A percentile compares a stretch with the other conserved stretches of the same genome.
Conservation (phyloP, 2,329 filamentous ascomycete genomes). For the Colletotrichum coccodes region DNA sequence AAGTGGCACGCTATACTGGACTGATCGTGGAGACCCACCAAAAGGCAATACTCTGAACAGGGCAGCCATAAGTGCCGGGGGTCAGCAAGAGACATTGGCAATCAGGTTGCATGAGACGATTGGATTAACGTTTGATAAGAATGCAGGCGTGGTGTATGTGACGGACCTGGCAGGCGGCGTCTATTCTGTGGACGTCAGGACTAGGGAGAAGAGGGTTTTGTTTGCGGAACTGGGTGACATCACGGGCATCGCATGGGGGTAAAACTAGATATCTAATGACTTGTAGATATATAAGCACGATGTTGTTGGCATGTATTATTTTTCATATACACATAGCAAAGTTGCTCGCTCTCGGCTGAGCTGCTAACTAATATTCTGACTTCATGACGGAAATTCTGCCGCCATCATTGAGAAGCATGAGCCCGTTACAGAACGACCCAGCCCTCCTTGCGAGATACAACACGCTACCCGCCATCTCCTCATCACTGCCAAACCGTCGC, state of each 20-base stretch:
- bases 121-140: background rate
- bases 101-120: conserved; percentile 15
- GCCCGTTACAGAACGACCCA: too few species aligned
- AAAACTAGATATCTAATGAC: background rate
- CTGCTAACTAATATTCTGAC: too few species aligned
- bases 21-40: conserved; percentile 20
- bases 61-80: background rate
- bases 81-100: background rate
- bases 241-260: background rate
- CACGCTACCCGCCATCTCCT: background rate
- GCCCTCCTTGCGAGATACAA: background rate
- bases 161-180: conserved; percentile 13
- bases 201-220: background rate
- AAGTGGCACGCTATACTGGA: conserved; percentile 1
- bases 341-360: too few species aligned
- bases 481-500: background rate
- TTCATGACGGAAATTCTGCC: too few species aligned
- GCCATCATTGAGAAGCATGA: too few species aligned
- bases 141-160: background rate
- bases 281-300: too few species aligned
- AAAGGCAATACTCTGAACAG: conserved; percentile 12
- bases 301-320: too few species aligned
- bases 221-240: conserved; percentile 12
- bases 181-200: conserved; percentile 3
- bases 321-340: too few species aligned